These are phyloP conservation scores for Boletus pseudo-olivaceus DNA, from an alignment of 768 basidiomycete genomes.

Conservation along the genomic window DNA sequence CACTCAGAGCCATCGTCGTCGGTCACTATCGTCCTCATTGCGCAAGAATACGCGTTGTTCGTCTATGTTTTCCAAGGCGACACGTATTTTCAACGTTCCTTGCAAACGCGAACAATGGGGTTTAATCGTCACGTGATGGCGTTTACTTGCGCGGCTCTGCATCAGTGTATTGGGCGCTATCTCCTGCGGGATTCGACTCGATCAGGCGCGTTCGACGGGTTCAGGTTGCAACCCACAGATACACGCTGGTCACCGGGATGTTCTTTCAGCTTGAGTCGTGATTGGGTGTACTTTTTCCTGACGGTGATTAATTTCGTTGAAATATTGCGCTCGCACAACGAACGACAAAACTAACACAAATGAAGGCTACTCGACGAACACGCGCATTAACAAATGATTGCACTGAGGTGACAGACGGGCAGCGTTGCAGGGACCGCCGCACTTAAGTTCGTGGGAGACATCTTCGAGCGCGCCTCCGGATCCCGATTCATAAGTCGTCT, in stretches of 20 bases:
- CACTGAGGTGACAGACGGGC: too few relatives aligned
- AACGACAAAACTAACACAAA: too few relatives aligned
- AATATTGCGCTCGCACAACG: too few relatives aligned
- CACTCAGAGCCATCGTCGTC: constrained; percentile 26
- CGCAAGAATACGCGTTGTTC: constrained; percentile 3
- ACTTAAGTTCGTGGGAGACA: too few relatives aligned
- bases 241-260: neutral
- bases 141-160: neutral
- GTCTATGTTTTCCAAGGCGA: neutral
- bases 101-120: constrained; percentile 1
- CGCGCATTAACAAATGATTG: too few relatives aligned
- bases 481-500: neutral
- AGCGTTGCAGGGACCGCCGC: too few relatives aligned
- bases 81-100: neutral
- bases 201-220: neutral
- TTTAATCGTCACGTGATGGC: constrained; percentile 18
- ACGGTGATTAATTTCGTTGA: too few relatives aligned
- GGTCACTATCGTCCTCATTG: constrained; percentile 12
- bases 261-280: neutral
- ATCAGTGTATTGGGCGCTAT: neutral
- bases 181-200: too few relatives aligned
- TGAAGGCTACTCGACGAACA: too few relatives aligned
- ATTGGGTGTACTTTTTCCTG: neutral
- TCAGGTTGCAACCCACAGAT: neutral
- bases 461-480: neutral